Base-by-base conservation (phyloP, 441 rosid species). In the Theobroma grandiflorum region DNA sequence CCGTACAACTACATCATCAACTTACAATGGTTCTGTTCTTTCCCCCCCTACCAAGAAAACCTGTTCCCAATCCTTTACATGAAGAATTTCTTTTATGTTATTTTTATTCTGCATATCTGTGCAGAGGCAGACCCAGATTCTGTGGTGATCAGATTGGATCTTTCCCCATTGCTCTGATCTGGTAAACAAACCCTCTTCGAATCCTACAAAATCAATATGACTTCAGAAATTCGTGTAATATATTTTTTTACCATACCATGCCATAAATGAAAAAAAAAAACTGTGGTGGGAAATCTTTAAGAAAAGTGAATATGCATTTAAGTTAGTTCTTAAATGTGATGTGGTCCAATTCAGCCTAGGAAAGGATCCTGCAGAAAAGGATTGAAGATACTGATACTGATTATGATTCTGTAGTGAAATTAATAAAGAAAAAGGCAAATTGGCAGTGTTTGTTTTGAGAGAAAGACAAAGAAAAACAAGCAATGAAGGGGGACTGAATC, bases 401-500 rank as follows among this genome's bases (percentile, higher is more conserved):
- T 74, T 55, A 55, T 38, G 53, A 74, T 74, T 74, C 53, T 58
- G 53, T 59, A 20, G 8, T 58, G 33, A 45, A 59, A 15, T 59
- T 26, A 45, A 61, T 62, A 45, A 9, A 26, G 40, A 33, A 20
- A 31, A 22, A 15, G 12, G 18, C 35, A 20, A 6, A 38, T 12
- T 57, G 2, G 52, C 35, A 35, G 26, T 37, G 9, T 49, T 0
- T 16, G 15, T 31, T 37, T 8, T 18, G 37, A 47, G 3, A 55
- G 26, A 55, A 26, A 55, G 59, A 58, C 15, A 58, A 3, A 3
- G 9, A 8, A 8, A 57, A 49, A n/a, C 20, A 57, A 2, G 11
- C 20, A 57, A 20, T 58, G 63, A 22, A 26, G 78, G 71, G 70
- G 77, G 81, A 87, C 78, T 80, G 87, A 86, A 89, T 87, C 89